A percentile compares a stretch with the other conserved stretches of the same genome.
Conservation (phyloP, 1,139 yeast species). For the Pneumocystis sp. region DNA sequence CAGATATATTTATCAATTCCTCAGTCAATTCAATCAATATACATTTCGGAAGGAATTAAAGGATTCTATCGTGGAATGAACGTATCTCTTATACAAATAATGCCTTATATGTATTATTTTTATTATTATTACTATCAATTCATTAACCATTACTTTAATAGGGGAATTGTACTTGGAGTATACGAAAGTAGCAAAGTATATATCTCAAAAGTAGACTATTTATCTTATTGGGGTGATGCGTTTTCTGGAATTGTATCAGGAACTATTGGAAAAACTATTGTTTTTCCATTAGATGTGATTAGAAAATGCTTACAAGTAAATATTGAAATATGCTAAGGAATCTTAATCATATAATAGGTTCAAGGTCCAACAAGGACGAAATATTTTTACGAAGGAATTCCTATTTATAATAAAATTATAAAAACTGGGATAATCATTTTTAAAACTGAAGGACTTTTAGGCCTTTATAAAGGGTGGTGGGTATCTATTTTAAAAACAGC, state of each 20-base stretch:
- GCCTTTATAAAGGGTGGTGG: conserved; percentile 55
- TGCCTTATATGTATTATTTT: conserved; percentile 34
- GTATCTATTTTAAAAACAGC: conserved; percentile 58
- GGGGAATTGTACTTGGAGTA: conserved; percentile 11
- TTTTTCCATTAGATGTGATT: conserved; percentile 76
- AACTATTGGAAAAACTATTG: conserved; percentile 48
- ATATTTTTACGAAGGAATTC: conserved; percentile 6
- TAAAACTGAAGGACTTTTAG: conserved; percentile 42
- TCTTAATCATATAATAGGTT: conserved; percentile 5
- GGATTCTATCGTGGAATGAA: conserved; percentile 53
- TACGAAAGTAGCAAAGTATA: conserved; percentile 5
- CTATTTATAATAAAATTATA: conserved; percentile 24
- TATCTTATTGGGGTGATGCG: conserved; percentile 40
- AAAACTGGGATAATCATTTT: conserved; percentile 53
- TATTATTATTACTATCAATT: conserved; percentile 36
- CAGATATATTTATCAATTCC: conserved; percentile 34
- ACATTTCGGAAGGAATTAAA: conserved; percentile 33
- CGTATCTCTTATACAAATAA: conserved; percentile 49
- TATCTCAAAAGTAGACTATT: conserved; percentile 11
- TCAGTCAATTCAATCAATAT: conserved; percentile 32
- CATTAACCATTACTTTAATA: not conserved
- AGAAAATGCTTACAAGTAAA: conserved; percentile 66
- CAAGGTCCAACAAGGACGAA: conserved; percentile 1
- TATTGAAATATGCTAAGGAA: conserved; percentile 21
- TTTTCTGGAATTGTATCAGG: conserved; percentile 71